Evolutionary conservation across 2,329 filamentous ascomycete species (phyloP).

Genomic region (Thielaviopsis ethacetica): DNA sequence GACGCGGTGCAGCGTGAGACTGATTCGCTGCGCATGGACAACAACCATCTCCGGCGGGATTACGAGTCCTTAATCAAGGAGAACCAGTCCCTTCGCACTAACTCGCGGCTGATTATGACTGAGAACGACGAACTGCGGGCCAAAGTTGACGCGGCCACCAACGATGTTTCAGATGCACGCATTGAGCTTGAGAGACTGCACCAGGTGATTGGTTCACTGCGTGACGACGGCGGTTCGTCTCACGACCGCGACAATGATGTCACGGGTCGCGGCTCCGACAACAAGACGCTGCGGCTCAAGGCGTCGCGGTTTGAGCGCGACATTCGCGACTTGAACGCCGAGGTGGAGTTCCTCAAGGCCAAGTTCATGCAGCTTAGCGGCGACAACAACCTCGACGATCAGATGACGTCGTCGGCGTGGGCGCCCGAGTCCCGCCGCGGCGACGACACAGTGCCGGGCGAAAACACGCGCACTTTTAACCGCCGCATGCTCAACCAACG

Average conservation of each 20-base stretch:
- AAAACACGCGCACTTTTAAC: constrained; percentile 23
- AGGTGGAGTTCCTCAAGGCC: constrained; percentile 29
- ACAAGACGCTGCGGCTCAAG: constrained; percentile 31
- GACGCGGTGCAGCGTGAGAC: constrained; percentile 24
- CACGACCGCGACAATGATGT: constrained; percentile 35
- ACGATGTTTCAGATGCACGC: constrained; percentile 25
- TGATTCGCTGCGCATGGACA: constrained; percentile 26
- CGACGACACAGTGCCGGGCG: constrained; percentile 20
- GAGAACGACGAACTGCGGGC: constrained; percentile 29
- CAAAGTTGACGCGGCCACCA: constrained; percentile 23
- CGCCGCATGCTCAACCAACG: constrained; percentile 15
- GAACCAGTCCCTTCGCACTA: constrained; percentile 28
- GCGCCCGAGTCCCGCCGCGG: constrained; percentile 37
- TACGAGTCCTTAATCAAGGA: constrained; percentile 27
- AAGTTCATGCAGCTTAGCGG: constrained; percentile 26
- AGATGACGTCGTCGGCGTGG: constrained; percentile 43
- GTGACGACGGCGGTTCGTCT: constrained; percentile 25
- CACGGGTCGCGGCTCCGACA: constrained; percentile 35
- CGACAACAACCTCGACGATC: constrained; percentile 26
- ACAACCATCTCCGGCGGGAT: constrained; percentile 25
- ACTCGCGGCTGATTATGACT: constrained; percentile 24
- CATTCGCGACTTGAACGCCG: constrained; percentile 27
- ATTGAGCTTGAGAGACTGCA: constrained; percentile 26
- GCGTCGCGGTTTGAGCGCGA: constrained; percentile 32
- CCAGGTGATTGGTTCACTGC: constrained; percentile 22